Base-by-base conservation (phyloP, 306 rosid genomes). In the Inga laurina region DNA sequence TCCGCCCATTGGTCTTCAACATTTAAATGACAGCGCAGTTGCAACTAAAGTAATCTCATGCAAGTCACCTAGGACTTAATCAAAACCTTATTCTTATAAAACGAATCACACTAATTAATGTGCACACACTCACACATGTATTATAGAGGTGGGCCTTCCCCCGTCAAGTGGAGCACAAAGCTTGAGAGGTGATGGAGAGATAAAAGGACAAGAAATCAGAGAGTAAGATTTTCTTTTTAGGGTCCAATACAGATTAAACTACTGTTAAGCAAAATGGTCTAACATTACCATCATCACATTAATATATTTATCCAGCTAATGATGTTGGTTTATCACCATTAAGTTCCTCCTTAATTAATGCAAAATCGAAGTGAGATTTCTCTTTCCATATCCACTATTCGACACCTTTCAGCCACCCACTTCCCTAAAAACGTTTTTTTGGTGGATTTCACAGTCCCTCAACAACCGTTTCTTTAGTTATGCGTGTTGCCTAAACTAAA, bases 341-440 rank as follows among this genome's bases (percentile, higher is more conserved):
- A 30, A 16, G 5, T 15, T 4, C 22, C 22, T 67, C 24, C 79
- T 59, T 81, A 27, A 24, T 59, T 81, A 27, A 62, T 27, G 62
- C 52, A 35, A 12, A 56, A 56, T 76, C 24, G 52, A 32, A 76
- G 70, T 76, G 69, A 41, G 39, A 76, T 59, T 57, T 72, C 81
- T 16, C 27, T 83, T 79, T 85, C 84, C 32, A 45, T 18, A 76
- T 57, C 80, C 15, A 39, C 35, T 16, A 18, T 2, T 54, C 32
- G 62, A 77, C 74, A 44, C 75, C 56, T 78, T 85, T 85, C 84
- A 27, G 59, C 59, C 43, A 83, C 84, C 87, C 49, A 79, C 86
- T 82, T 67, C 9, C n/a, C 44, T 32, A 11, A 11, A 13, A 14
- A 15, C 18, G 0, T 9, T 65, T 5, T 19, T 74, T 19, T 30